Conservation (phyloP, 202 grass and related monocot species). For the Saccharum hybrid region DNA sequence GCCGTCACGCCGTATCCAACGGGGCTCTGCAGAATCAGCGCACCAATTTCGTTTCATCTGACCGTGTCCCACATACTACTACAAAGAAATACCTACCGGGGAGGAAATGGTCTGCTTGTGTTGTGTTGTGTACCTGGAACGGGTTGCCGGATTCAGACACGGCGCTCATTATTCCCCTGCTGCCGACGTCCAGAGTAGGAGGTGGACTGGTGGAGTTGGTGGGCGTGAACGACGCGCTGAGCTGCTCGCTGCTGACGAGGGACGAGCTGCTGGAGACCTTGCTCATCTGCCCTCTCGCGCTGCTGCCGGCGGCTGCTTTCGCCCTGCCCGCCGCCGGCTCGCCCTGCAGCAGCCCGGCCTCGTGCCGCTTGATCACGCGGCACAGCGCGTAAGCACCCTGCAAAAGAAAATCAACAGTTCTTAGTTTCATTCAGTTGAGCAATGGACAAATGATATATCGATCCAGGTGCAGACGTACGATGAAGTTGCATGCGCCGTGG, state of each 20-base stretch:
- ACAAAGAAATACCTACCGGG: too few species aligned
- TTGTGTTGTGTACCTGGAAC: too few species aligned
- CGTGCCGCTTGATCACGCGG: slow-evolving; percentile 80
- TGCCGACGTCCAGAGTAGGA: background rate
- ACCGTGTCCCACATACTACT: too few species aligned
- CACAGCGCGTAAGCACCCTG: slow-evolving; percentile 83
- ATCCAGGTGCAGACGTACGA: slow-evolving; percentile 45
- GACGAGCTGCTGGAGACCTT: slow-evolving; percentile 61
- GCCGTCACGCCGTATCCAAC: slow-evolving; percentile 4
- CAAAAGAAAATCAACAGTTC: too few species aligned
- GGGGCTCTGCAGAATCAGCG: background rate
- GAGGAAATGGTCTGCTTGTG: too few species aligned
- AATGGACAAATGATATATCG: too few species aligned
- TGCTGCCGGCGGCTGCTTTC: background rate
- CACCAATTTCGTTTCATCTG: background rate
- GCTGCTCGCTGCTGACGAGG: slow-evolving; percentile 52
- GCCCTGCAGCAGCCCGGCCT: slow-evolving; percentile 9
- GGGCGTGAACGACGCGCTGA: slow-evolving; percentile 51
- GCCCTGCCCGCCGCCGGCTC: slow-evolving; percentile 33
- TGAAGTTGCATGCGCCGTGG: slow-evolving; percentile 76
- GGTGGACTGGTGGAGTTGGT: slow-evolving; percentile 42
- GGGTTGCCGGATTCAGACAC: too few species aligned
- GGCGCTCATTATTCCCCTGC: background rate
- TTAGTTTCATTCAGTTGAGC: too few species aligned
- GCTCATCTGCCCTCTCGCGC: slow-evolving; percentile 24